Percentiles rank a stretch among this genome's conserved stretches.
phyloP scores from a whole-genome alignment of 1,284 basidiomycete genomes.

The Tilletia horrida region DNA sequence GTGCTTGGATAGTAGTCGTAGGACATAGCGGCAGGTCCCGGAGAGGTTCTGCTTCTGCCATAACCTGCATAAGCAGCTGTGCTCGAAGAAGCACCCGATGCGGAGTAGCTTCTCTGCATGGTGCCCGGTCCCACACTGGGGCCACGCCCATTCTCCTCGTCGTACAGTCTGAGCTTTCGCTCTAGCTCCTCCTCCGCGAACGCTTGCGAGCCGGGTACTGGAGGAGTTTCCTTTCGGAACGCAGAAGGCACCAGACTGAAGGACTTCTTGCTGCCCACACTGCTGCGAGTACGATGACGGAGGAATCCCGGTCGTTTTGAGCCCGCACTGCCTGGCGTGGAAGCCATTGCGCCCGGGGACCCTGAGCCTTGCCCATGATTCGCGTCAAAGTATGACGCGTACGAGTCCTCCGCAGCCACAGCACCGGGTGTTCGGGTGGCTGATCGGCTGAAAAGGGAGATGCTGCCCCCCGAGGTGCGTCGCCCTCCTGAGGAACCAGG shows the following conservation, averaged over 20 bases:
- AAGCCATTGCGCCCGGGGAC: not conserved
- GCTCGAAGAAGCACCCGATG: not conserved
- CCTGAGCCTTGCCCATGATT: not conserved
- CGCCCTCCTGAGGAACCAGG: slow-evolving; percentile 3
- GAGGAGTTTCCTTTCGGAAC: not conserved
- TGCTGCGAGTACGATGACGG: slow-evolving; percentile 10
- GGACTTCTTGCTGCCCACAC: slow-evolving; percentile 12
- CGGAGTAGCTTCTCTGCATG: slow-evolving; percentile 7
- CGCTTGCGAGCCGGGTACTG: slow-evolving; percentile 2
- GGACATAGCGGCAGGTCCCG: not conserved
- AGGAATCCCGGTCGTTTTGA: slow-evolving; percentile 10
- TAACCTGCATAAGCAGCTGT: not conserved
- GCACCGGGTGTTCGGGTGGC: slow-evolving; percentile 6
- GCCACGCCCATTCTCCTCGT: not conserved
- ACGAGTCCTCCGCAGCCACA: not conserved
- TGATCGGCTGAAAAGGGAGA: slow-evolving; percentile 15
- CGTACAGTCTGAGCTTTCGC: slow-evolving; percentile 10
- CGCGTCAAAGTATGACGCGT: not conserved
- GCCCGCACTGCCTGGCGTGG: not conserved
- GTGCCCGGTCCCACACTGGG: not conserved
- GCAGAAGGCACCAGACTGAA: slow-evolving; percentile 9
- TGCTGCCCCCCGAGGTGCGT: slow-evolving; percentile 16
- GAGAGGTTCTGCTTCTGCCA: not conserved
- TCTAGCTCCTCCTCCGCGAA: slow-evolving; percentile 13
- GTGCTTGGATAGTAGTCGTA: too few species aligned